phyloP scores from a whole-genome alignment of 805 yeast genomes.

The Barnettozyma sucrosica region DNA sequence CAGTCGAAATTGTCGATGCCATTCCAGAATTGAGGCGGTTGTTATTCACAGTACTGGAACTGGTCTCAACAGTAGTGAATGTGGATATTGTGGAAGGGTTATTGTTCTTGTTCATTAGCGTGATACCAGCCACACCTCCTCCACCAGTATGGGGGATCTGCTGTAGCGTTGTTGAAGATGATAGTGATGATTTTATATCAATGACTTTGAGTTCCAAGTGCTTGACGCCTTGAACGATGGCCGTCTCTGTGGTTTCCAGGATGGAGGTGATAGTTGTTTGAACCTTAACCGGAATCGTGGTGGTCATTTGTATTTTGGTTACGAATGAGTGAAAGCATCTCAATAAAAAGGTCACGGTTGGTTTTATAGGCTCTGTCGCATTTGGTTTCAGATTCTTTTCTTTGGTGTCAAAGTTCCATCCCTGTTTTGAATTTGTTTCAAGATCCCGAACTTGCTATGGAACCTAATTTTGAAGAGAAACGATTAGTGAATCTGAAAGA shows the following conservation, averaged over 20 bases:
- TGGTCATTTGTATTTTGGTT: constrained; percentile 6
- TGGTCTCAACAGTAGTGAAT: constrained; percentile 5
- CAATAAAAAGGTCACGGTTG: not conserved
- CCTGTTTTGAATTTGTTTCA: not conserved
- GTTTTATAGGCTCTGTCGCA: not conserved
- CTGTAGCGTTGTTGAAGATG: not conserved
- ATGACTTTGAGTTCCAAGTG: constrained; percentile 5
- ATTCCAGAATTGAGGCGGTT: not conserved
- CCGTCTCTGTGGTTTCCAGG: constrained; percentile 8
- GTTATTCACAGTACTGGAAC: not conserved
- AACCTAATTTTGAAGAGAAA: too few relatives aligned
- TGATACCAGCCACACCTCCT: not conserved
- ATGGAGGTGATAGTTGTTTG: constrained; percentile 5
- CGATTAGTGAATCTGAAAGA: too few relatives aligned
- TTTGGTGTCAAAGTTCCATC: constrained; percentile 4
- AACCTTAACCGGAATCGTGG: constrained; percentile 3
- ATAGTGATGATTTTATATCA: not conserved
- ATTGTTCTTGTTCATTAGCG: constrained; percentile 1
- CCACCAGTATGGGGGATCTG: too few relatives aligned
- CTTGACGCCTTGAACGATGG: constrained; percentile 11
- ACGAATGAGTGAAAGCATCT: not conserved
- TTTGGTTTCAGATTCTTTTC: not conserved
- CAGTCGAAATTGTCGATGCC: not conserved
- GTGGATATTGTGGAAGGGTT: constrained; percentile 6
- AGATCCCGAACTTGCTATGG: too few relatives aligned